These are phyloP conservation scores for Talaromyces piceae DNA, from an alignment of 2,329 filamentous ascomycete genomes.

Conservation along the genomic window DNA sequence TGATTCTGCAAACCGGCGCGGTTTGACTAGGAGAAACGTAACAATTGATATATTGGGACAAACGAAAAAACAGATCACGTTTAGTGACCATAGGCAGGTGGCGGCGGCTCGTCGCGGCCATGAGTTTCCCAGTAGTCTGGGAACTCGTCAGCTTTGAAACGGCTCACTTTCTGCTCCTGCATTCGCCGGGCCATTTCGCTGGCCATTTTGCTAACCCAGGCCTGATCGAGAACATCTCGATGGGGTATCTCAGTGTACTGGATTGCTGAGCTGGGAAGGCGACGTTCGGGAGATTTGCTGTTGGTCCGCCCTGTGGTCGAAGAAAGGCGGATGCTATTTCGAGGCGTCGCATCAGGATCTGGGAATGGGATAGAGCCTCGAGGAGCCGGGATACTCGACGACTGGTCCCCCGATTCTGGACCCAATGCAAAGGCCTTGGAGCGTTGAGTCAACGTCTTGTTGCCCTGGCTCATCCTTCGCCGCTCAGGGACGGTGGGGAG, in stretches of 20 bases:
- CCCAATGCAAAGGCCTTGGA: slow-evolving; percentile 16
- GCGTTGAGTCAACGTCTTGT: slow-evolving; percentile 19
- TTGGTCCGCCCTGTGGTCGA: slow-evolving; percentile 7
- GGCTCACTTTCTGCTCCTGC: slow-evolving; percentile 65
- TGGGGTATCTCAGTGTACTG: slow-evolving; percentile 25
- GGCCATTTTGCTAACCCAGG: slow-evolving; percentile 62
- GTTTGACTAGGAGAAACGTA: slow-evolving; percentile 10
- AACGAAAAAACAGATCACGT: neutral
- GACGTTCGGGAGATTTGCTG: slow-evolving; percentile 18
- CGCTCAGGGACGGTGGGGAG: slow-evolving; percentile 29
- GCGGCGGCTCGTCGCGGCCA: slow-evolving; percentile 32
- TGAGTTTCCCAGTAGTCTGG: slow-evolving; percentile 31
- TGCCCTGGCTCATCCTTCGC: slow-evolving; percentile 22
- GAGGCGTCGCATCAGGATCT: slow-evolving; percentile 29
- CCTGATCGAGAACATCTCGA: slow-evolving; percentile 30
- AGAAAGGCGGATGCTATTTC: slow-evolving; percentile 18
- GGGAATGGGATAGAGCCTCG: slow-evolving; percentile 11
- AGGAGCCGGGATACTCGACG: slow-evolving; percentile 15
- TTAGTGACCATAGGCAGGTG: slow-evolving; percentile 40
- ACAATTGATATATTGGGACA: neutral
- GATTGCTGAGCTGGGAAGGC: slow-evolving; percentile 21
- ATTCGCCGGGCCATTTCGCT: slow-evolving; percentile 79
- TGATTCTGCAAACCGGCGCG: slow-evolving; percentile 12
- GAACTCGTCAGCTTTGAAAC: slow-evolving; percentile 25
- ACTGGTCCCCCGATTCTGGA: slow-evolving; percentile 18